Base-by-base conservation (phyloP, 129 eudicot genomes). In the Lonicera japonica region DNA sequence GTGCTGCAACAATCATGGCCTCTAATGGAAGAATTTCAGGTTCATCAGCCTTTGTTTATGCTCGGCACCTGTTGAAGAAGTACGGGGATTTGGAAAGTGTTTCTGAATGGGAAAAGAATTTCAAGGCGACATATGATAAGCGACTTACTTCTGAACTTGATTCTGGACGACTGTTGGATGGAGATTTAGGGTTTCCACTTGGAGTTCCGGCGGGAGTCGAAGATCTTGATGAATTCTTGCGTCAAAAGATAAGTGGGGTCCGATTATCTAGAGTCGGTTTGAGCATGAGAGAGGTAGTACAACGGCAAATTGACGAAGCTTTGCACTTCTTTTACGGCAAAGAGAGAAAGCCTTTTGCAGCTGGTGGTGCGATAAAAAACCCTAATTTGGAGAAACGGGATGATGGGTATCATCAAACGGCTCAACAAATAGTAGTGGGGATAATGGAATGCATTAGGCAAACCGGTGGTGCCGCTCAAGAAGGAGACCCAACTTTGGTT, bases 401-500 rank as follows among this genome's bases (percentile, higher is more conserved):
- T 56, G 95, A 88, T 47, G 85, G 85, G 65, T 69, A 72, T 65
- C 86, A 72, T 65, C 86, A 72, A 20, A 75, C 75, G 51, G 89
- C 95, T 51, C 92, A 85, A 25, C 83, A 94, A 65, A 86, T 83
- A 5, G 89, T 88, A 16, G 71, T 67, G 48, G 92, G 95, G 58
- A 64, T 94, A 22, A 78, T 88, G 82, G 99, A 94, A 38, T 94
- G 92, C 81, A 94, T 94, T 75, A 80, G 95, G 65, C 99, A 88
- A 72, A 94, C 99, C 9, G 99, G 99, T 19, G 99, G 99, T 36
- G 99, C 99, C 25, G 99, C 99, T 47, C 99, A 94, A 78, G 99
- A 94, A 85, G 99, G 99, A 1, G 99, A 94, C 77, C 99, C 99
- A 54, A 77, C 86, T 22, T 64, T 94, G 69, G 95, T 94, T 21